Percentiles rank a stretch among this genome's conserved stretches.
These are phyloP conservation scores for Sclerospora graminicola DNA, from an alignment of 352 stramenopile species.

Conservation along the genomic window DNA sequence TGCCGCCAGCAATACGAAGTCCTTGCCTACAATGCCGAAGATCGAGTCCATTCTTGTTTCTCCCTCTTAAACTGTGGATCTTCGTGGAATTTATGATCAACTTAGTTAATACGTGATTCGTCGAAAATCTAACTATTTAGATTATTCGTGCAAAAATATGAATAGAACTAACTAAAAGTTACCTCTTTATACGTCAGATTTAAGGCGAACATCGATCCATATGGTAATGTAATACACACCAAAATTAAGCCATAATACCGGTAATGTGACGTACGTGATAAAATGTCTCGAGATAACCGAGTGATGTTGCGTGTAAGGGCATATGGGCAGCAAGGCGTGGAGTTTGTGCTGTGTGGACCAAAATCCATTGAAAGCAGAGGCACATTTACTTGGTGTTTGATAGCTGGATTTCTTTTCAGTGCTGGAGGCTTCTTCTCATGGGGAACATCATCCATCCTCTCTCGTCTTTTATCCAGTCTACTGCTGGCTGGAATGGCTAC, in stretches of 20 bases:
- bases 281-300: constrained; percentile 14
- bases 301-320: constrained; percentile 42
- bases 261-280: no score
- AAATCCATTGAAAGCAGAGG: constrained; percentile 8
- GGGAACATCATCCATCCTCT: constrained; percentile 2
- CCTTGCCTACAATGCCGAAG: constrained; percentile 85
- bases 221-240: no score
- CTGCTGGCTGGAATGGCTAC: constrained; percentile 9
- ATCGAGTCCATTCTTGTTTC: constrained; percentile 66
- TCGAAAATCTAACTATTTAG: no score
- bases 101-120: no score
- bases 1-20: constrained; percentile 87
- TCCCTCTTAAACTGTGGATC: no score
- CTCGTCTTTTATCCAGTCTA: no score
- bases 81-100: no score
- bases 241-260: background rate
- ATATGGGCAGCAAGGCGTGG: constrained; percentile 38
- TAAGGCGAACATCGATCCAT: no score
- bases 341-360: constrained; percentile 32
- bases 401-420: constrained; percentile 5
- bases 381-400: constrained; percentile 7
- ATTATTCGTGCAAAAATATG: no score
- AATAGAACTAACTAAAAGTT: no score
- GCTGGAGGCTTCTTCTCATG: constrained; percentile 13
- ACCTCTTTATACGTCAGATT: no score